Evolutionary conservation across 148 eudicot genomes (phyloP).

Genomic region (Hydrangea macrophylla): DNA sequence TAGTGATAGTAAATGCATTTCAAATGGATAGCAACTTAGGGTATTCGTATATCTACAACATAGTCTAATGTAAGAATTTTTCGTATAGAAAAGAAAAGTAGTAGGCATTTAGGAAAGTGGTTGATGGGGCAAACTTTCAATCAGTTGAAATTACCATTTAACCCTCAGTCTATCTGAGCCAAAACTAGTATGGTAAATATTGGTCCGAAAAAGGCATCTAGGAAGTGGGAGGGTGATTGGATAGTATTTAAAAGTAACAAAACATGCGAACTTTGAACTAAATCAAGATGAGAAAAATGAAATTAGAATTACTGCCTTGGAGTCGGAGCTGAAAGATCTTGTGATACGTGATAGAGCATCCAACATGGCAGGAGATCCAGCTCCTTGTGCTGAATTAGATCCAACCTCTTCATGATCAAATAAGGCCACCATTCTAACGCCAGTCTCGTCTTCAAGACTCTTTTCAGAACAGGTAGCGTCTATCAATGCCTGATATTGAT

Average conservation of each 20-base stretch:
- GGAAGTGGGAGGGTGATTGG: not conserved
- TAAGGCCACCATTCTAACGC: slow-evolving; percentile 90
- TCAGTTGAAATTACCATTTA: not conserved
- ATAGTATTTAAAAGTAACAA: not conserved
- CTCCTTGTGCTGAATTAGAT: slow-evolving; percentile 97
- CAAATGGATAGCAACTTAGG: no score
- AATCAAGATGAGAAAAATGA: not conserved
- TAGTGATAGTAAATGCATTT: not conserved
- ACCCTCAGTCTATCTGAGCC: not conserved
- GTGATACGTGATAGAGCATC: slow-evolving; percentile 92
- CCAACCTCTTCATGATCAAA: slow-evolving; percentile 99
- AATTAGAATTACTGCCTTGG: slow-evolving; percentile 36
- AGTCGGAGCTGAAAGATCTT: slow-evolving; percentile 51
- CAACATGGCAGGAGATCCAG: slow-evolving; percentile 92
- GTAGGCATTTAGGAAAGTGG: not conserved
- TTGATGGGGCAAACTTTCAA: no score
- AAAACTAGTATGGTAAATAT: not conserved
- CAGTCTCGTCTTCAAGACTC: slow-evolving; percentile 81
- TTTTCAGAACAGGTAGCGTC: slow-evolving; percentile 70
- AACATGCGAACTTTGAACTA: not conserved
- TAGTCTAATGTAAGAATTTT: no score
- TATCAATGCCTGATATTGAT: slow-evolving; percentile 71
- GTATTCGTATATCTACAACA: no score
- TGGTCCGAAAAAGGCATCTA: not conserved
- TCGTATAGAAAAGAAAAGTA: not conserved